Evolutionary conservation across 2,329 filamentous ascomycete species (phyloP).

Genomic region (Fusarium sp.): DNA sequence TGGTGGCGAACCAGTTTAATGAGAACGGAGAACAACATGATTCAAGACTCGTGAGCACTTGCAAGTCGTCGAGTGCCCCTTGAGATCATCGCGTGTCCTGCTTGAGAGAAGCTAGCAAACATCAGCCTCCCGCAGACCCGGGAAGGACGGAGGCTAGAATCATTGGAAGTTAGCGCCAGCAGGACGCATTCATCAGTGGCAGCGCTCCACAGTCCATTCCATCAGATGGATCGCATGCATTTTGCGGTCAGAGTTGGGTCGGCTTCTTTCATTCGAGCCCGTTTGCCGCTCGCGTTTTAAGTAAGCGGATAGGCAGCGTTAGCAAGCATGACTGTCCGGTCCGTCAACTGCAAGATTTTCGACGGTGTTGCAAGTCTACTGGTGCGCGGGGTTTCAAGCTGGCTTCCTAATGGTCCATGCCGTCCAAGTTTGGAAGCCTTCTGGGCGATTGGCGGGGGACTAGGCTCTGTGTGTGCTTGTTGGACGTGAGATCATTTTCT

Average conservation of each 20-base stretch:
- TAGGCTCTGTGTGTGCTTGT: slow-evolving; percentile 9
- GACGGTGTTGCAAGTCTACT: background rate
- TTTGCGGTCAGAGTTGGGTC: slow-evolving; percentile 20
- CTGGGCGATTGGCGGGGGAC: slow-evolving; percentile 8
- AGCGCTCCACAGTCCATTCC: slow-evolving; percentile 2
- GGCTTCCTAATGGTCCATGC: slow-evolving; percentile 9
- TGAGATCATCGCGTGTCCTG: slow-evolving; percentile 3
- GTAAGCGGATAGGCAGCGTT: slow-evolving; percentile 8
- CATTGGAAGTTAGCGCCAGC: background rate
- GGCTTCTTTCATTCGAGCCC: background rate
- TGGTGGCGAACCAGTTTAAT: slow-evolving; percentile 34
- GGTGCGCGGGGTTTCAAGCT: slow-evolving; percentile 14
- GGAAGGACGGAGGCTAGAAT: slow-evolving; percentile 5
- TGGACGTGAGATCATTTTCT: slow-evolving; percentile 32
- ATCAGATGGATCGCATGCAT: slow-evolving; percentile 9
- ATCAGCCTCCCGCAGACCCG: slow-evolving; percentile 12
- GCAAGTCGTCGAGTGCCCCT: background rate
- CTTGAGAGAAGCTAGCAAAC: slow-evolving; percentile 17
- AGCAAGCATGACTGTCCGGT: background rate
- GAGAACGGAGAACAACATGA: slow-evolving; percentile 26
- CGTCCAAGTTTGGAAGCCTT: slow-evolving; percentile 6
- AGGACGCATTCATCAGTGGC: background rate
- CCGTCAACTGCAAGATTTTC: slow-evolving; percentile 2
- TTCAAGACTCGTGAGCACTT: slow-evolving; percentile 25
- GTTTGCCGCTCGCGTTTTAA: background rate